Evolutionary conservation across 163 green algal genomes (phyloP), one percentile per base, ranked within the genome.

Genomic region (Chloroidium sp.): DNA sequence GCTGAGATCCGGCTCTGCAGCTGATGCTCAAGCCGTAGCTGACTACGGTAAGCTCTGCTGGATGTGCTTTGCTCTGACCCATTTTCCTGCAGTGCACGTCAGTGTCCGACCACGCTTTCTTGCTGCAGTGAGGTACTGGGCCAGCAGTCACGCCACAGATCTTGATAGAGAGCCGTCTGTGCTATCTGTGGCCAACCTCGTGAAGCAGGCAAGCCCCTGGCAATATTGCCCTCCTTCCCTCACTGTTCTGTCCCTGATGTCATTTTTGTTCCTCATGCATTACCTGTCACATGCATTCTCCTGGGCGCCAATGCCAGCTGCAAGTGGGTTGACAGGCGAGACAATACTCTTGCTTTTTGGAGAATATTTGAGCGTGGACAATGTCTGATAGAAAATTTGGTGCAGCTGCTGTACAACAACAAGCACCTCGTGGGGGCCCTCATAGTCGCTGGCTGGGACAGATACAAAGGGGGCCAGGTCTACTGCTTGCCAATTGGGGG

Each of bases 331-430:
- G 36, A 36, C 36, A 36, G 36, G 36, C 36, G 36, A 36, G 36
- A 36, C 36, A 36, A 36, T 36, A 36, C 36, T 36, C 36, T 36
- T 36, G 36, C 36, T 36, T 36, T 36, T 36, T 36, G 36, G 36
- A 36, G 36, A 36, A 36, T 36, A 13, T 10, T 74, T 10, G 68
- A 74, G 68, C 13, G 10, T 36, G 68, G 10, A 13, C 10, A 74
- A 36, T 10, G 68, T 74, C 10, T 74, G 68, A 36, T 74, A 36
- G 10, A 13, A 74, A 74, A 13, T 36, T 36, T 13, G 10, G 13
- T 85, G 87, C 88, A 97, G 91, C 96, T 98, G 82, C 97, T 95
- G 84, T 98, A 97, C 83, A 84, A 92, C 81, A 95, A 98, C 89
- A 97, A 98, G 85, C 86, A 96, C 74, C 79, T 86, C 72, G 87